phyloP scores from a whole-genome alignment of 2,329 filamentous ascomycete species.

The Aureobasidium leucospermi region DNA sequence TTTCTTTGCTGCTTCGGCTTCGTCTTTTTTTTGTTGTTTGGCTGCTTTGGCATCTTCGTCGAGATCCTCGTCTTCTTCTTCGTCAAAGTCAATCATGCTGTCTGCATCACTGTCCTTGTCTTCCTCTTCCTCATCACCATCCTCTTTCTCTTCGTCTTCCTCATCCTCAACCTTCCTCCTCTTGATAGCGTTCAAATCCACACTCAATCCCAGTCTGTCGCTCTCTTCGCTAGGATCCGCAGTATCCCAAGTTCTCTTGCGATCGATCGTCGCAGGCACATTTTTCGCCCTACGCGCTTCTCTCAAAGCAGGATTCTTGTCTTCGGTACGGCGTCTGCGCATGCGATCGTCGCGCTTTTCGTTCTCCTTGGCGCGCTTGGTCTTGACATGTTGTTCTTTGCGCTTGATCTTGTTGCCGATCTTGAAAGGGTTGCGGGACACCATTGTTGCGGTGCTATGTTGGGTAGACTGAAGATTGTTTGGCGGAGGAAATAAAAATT shows the following conservation, averaged over 20 bases:
- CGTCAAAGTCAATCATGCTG: conserved; percentile 67
- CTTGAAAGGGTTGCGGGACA: conserved; percentile 24
- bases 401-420: conserved; percentile 60
- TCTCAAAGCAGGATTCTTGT: conserved; percentile 69
- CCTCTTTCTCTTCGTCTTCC: conserved; percentile 32
- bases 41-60: conserved; percentile 24
- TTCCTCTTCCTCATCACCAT: conserved; percentile 46
- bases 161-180: conserved; percentile 35
- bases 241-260: conserved; percentile 80
- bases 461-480: not conserved
- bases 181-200: conserved; percentile 41
- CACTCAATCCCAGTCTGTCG: conserved; percentile 33
- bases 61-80: conserved; percentile 48
- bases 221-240: conserved; percentile 37
- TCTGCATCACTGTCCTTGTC: conserved; percentile 50
- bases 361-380: conserved; percentile 70
- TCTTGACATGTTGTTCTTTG: conserved; percentile 67
- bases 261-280: conserved; percentile 72
- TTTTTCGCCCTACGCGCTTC: conserved; percentile 69
- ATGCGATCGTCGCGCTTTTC: conserved; percentile 70
- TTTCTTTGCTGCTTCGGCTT: conserved; percentile 22
- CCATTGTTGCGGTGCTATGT: not conserved
- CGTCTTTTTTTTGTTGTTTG: conserved; percentile 18
- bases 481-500: not conserved
- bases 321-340: conserved; percentile 74